Percentiles rank a stretch among this genome's conserved stretches.
Conservation (phyloP, 176 grass and related monocot genomes). For the Saccharum spontaneum region DNA sequence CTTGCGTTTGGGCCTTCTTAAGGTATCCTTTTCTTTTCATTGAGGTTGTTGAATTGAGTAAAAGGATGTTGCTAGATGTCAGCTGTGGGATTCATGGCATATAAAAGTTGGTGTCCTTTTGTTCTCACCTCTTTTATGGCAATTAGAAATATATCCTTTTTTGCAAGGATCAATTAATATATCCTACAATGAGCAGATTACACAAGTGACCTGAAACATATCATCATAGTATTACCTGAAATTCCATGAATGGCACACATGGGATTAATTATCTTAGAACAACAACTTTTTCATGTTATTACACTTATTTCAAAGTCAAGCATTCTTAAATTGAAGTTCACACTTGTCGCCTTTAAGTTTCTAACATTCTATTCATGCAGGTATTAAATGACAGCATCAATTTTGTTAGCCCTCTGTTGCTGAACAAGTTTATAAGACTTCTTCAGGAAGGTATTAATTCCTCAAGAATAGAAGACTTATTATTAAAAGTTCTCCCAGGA, state of each 20-base stretch:
- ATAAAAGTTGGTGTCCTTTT: constrained; percentile 19
- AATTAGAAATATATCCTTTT: not conserved
- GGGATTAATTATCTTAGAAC: not conserved
- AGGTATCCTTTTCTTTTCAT: constrained; percentile 49
- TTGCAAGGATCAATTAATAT: not conserved
- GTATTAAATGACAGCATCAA: not conserved
- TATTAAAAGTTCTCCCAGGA: not conserved
- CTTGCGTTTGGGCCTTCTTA: constrained; percentile 73
- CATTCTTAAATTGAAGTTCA: not conserved
- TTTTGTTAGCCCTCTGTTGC: constrained; percentile 78
- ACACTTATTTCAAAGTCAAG: not conserved
- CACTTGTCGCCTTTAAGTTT: not conserved
- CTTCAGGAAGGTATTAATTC: constrained; percentile 75
- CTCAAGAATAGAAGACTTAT: not conserved
- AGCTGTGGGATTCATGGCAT: not conserved
- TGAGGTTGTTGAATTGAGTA: not conserved
- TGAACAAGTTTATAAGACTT: constrained; percentile 82
- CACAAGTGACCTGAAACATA: constrained; percentile 11
- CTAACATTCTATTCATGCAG: too few species aligned
- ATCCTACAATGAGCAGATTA: not conserved
- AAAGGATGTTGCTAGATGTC: constrained; percentile 20
- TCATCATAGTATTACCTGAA: not conserved
- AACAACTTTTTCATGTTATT: not conserved
- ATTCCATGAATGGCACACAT: not conserved
- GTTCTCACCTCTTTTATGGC: not conserved